Base-by-base conservation (phyloP, 306 rosid species). In the Neltuma alba region DNA sequence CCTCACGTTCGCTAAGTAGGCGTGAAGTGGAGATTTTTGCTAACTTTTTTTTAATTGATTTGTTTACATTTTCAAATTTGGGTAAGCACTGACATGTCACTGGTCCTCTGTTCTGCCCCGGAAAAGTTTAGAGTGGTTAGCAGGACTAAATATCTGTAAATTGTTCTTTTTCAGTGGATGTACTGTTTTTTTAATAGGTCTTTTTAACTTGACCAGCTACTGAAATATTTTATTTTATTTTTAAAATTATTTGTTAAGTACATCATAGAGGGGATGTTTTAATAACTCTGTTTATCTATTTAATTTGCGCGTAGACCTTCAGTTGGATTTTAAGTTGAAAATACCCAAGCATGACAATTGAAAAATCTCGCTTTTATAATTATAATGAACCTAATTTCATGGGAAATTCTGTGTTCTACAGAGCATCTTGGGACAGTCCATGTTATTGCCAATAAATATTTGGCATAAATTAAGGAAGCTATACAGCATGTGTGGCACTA, bases 1-100 rank as follows among this genome's bases (percentile, higher is more conserved):
- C 87, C 81, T 81, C 74, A 21, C 55, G 63, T 28, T 79, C 67
- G 9, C 47, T 66, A 30, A 70, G 65, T 48, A 25, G 40, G 71
- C 41, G 40, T 66, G 85, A 57, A 70, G 70, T 47, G 74, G 68
- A 71, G 80, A 80, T 81, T 81, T 66, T 83, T 57, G 45, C 82
- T 78, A 70, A 78, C 80, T 71, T 64, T 55, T 57, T 45, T 63
- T 42, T 64, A 69, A 36, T 37, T 62, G 23, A 44, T 83, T 64
- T 81, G 79, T 20, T 9, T 60, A 45, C 21, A 52, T 36, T 68
- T 69, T 76, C 37, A 54, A 38, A 2, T 66, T 83, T 74, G 34
- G 61, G 36, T 74, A 67, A 38, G 69, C 41, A 75, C 70, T 57
- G 27, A 44, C 81, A 48, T 47, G 80, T 61, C 64, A 28, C 57